Conservation (phyloP, 345 rosid genomes). For the Populus davidiana region DNA sequence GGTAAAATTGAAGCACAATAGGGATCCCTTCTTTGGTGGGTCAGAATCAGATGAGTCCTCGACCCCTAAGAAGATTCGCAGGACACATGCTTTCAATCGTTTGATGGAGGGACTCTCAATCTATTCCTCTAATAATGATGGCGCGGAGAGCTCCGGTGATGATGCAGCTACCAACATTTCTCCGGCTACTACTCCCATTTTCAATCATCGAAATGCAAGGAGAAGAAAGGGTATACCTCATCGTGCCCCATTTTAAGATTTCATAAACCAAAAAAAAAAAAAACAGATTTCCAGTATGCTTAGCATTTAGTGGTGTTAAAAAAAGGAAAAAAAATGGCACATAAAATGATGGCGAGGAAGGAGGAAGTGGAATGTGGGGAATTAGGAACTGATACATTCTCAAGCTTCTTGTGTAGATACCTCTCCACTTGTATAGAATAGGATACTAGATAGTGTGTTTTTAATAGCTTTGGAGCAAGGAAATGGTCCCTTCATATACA, state of each 20-base stretch:
- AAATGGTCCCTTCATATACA: conserved; percentile 1
- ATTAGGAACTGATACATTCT: not conserved
- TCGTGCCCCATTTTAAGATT: conserved; percentile 55
- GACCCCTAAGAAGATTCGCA: conserved; percentile 67
- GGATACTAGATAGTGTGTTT: conserved; percentile 1
- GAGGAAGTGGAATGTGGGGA: not conserved
- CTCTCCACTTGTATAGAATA: not conserved
- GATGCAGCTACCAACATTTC: conserved; percentile 49
- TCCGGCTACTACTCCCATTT: conserved; percentile 58
- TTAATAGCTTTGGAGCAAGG: conserved; percentile 6
- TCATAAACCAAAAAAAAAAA: not conserved
- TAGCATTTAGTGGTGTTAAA: not conserved
- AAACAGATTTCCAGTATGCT: not conserved
- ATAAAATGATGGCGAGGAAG: not conserved
- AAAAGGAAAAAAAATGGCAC: not conserved
- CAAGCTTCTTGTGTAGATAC: conserved; percentile 12
- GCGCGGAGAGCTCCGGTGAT: conserved; percentile 59
- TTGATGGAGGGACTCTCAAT: conserved; percentile 55
- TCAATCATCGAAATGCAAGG: conserved; percentile 63
- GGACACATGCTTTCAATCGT: conserved; percentile 54
- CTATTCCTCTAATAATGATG: conserved; percentile 32
- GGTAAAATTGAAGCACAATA: conserved; percentile 42
- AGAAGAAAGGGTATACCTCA: conserved; percentile 81
- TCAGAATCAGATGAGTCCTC: conserved; percentile 73
- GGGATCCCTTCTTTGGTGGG: conserved; percentile 40